Evolutionary conservation across 306 rosid species (phyloP), one percentile per base, ranked within the genome.

Genomic region (Acacia crassicarpa): DNA sequence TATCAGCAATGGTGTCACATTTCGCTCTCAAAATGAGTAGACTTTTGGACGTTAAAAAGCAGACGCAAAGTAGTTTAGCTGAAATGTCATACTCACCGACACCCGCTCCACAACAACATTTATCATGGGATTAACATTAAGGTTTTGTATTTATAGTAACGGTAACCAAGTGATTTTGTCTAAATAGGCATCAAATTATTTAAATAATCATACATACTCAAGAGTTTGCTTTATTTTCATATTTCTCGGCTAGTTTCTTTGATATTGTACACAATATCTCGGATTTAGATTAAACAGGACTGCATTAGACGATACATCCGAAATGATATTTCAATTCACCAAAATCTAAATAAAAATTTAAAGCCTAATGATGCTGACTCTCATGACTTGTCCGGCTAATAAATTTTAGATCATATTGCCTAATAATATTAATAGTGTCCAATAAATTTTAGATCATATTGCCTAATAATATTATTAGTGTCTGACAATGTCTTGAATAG

Each of bases 31-130:
- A 17, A 7, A 68, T 3, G 30, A 70, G 43, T 70, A 12, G 75
- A 70, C 75, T 16, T 70, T 44, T 27, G 35, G 23, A 48, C 53
- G 19, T 43, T 22, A 2, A 20, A n/a, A 63, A 69, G 65, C 16
- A 22, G 30, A 22, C 22, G 65, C 65, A 58, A 22, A 9, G 30
- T 9, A 5, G 12, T 3, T 22, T 58, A 41, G 75, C 32, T 70
- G 75, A 22, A 22, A 70, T 6, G 75, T 23, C 75, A 6, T 70
- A 54, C 8, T 70, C 56, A 14, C 75, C 75, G 56, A 70, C 75
- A 22, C 16, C 5, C 5, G 19, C 43, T 68, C 20, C 46, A 35
- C 23, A 17, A 62, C 38, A 25, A 22, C 3, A 59, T 61, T 13
- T 62, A 27, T 27, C 62, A 19, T n/a, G 0, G 27, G 27, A 56